Percentiles rank a stretch among this genome's conserved stretches.
phyloP scores from a whole-genome alignment of 2,329 filamentous ascomycete genomes.

The Xylariales sp. region DNA sequence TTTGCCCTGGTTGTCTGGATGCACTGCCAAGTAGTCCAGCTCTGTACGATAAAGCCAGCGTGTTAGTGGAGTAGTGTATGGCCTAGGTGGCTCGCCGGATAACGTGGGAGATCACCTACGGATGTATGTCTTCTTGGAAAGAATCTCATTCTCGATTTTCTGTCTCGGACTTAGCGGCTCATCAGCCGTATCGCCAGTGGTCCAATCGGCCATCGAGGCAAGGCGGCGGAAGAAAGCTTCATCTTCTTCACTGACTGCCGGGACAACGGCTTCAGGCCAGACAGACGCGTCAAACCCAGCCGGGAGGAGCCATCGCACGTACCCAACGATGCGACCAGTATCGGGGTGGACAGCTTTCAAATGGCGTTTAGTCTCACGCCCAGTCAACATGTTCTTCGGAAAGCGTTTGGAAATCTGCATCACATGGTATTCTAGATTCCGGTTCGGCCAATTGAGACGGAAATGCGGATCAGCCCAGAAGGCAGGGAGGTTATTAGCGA shows the following conservation, averaged over 20 bases:
- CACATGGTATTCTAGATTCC: conserved; percentile 14
- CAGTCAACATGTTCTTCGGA: conserved; percentile 1
- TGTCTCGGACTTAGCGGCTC: not conserved
- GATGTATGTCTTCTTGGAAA: not conserved
- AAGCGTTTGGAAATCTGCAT: conserved; percentile 12
- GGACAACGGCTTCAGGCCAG: conserved; percentile 1
- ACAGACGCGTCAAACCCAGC: not conserved
- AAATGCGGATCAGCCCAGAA: conserved; percentile 13
- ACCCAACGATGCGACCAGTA: not conserved
- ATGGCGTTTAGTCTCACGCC: conserved; percentile 1
- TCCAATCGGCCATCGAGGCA: not conserved
- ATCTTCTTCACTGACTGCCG: not conserved
- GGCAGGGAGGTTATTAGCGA: conserved; percentile 11
- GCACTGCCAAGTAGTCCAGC: conserved; percentile 24
- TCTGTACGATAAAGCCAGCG: too few species aligned
- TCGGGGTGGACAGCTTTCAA: not conserved
- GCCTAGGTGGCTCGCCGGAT: not conserved
- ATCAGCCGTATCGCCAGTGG: not conserved
- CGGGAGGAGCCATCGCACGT: conserved; percentile 1
- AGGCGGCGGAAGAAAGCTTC: not conserved
- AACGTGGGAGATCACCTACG: not conserved
- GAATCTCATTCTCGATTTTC: not conserved
- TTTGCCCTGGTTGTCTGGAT: conserved; percentile 20
- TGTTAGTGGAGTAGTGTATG: not conserved
- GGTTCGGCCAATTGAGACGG: conserved; percentile 12